Conservation (phyloP, 768 basidiomycete species). For the Macrocybe gigantea region DNA sequence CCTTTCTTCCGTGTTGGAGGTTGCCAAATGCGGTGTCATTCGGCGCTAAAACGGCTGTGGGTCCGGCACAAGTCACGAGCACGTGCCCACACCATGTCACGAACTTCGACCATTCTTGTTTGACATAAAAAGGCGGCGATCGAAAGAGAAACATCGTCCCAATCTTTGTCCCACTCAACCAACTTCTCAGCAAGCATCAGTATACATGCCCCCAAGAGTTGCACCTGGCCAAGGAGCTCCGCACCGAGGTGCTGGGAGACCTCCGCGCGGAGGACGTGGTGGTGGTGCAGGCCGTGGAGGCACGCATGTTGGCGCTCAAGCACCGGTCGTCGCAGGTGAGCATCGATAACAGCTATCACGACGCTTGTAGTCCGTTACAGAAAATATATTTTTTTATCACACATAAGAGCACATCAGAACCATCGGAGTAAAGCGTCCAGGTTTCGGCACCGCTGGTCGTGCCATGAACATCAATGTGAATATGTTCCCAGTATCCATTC, state of each 20-base stretch:
- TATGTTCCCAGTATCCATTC: constrained; percentile 8
- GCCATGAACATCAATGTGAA: constrained; percentile 18
- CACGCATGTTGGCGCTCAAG: constrained; percentile 10
- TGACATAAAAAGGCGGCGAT: neutral
- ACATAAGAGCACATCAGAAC: constrained; percentile 19
- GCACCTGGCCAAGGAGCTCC: constrained; percentile 14
- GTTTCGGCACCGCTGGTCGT: constrained; percentile 25
- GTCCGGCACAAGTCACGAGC: too few species aligned
- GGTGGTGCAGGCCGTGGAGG: constrained; percentile 24
- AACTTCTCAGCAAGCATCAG: neutral
- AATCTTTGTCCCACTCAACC: neutral
- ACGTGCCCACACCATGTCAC: too few species aligned
- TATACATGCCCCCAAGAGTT: constrained; percentile 11
- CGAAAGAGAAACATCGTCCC: too few species aligned
- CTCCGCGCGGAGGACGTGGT: constrained; percentile 14
- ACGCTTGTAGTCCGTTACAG: too few species aligned
- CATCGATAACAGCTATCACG: neutral
- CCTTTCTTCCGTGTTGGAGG: too few species aligned
- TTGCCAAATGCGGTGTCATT: too few species aligned
- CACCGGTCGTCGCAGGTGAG: constrained; percentile 15
- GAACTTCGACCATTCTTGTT: neutral
- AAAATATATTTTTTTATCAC: constrained; percentile 13
- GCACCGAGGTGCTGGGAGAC: constrained; percentile 13
- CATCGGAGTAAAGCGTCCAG: constrained; percentile 27
- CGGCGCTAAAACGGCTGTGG: too few species aligned